Evolutionary conservation across 2,329 filamentous ascomycete species (phyloP), one percentile per base, ranked within the genome.

Genomic region (Colletotrichum gigasporum): DNA sequence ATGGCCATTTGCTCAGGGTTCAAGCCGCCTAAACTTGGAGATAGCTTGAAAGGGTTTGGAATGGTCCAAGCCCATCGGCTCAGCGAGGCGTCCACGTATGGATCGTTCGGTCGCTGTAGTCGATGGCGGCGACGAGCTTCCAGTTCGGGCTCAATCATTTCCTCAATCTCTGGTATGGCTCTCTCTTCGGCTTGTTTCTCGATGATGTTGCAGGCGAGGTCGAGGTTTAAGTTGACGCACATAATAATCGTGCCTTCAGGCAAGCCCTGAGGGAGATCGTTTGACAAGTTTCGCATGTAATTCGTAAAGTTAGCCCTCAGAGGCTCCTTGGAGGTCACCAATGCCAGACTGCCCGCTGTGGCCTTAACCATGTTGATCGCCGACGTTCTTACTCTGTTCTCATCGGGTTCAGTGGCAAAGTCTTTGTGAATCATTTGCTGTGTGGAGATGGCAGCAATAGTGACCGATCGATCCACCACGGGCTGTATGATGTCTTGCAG

Each of bases 241-340:
- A 99, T 97, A 60, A 98, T 87, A 66, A 99, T 96, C 30, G 96
- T 92, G 6, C 96, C 96, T 79, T 99, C 96, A 0, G 96, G 93
- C 66, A 99, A 85, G 14, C 92, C 92, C 55, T 93, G 91, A 56
- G 93, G 89, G 35, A 97, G 85, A 35, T 90, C 88, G 50, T 79
- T 82, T 3, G 88, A 85, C n/a, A 90, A 76, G 50, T 84, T 84
- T 54, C 96, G 91, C 76, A 99, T 94, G 74, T 98, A 97, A 78
- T 98, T 99, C 56, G 92, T 96, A 78, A 99, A 97, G 79, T 96
- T 98, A 76, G 96, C 96, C 65, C 96, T 90, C 14, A 99, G 84
- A 14, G 96, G 96, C 76, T 99, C 96, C 78, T 98, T 99, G 74
- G 94, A 98, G 3, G 96, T 99, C n/a, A 99, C 96, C 30, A 97